Base-by-base conservation (phyloP, 768 basidiomycete species). In the Leccinum subgranulosum region DNA sequence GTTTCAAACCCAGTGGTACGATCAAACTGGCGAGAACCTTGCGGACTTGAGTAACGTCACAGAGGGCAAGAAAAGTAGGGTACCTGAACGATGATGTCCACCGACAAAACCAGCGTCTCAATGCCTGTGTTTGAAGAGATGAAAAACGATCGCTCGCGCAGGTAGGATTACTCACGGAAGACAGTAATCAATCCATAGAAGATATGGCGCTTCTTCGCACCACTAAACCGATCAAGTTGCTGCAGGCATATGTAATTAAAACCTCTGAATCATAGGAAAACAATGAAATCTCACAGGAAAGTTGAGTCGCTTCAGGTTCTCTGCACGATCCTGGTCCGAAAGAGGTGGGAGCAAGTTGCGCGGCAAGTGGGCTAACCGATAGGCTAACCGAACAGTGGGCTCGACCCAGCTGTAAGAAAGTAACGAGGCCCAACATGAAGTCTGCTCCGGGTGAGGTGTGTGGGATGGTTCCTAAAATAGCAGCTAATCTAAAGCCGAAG, bases 171-270 rank as follows among this genome's bases (percentile, higher is more conserved):
- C 54, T 52, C 12, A 55, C 54, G 49, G 34, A 55, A 52, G 49
- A 55, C 33, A 17, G n/a, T 52, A n/a, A 55, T 55, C 19, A 52
- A 17, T 17, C 49, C 54, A 28, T 36, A 51, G 39, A 55, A 36
- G 12, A 55, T 53, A 15, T 52, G 54, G 14, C 49, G 49, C 49
- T 53, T 55, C 25, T 53, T 51, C 10, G 49, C 54, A 17, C 54
- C 54, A 17, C 27, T 21, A 10, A 55, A 55, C 33, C 12, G 33
- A 52, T 55, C 54, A 28, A 55, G 27, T n/a, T 39, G 54, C 54
- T 55, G 39, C 2, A 41, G 19, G 50, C 1, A 34, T 4, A 17
- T 4, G 4, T 9, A 21, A 21, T 52, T 10, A 27, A 52, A 52
- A 52, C n/a, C 49, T 19, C 25, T 23, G 3, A 11, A 54, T 27